A percentile compares a stretch with the other conserved stretches of the same genome.
Evolutionary conservation across 2,329 filamentous ascomycete species (phyloP).

Genomic region (Drechslerella coelobrocha): DNA sequence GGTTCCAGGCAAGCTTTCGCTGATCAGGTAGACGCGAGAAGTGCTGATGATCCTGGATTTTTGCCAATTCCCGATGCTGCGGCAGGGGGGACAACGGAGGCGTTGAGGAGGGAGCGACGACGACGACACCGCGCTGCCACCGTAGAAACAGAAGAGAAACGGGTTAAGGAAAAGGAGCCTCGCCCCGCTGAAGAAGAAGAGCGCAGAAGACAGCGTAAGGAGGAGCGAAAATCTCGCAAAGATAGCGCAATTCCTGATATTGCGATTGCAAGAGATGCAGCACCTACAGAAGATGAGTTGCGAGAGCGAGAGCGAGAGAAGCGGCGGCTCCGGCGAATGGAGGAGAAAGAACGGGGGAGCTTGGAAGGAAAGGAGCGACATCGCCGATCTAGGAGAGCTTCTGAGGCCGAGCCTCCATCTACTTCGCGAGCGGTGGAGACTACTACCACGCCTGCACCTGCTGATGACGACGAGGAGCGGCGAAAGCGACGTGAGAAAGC

Average conservation of each 20-base stretch:
- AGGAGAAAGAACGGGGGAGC: conserved; percentile 27
- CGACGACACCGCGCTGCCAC: conserved; percentile 26
- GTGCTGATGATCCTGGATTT: conserved; percentile 46
- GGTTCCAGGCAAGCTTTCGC: conserved; percentile 38
- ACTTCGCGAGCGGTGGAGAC: background rate
- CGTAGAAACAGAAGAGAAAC: conserved; percentile 22
- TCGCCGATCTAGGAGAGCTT: conserved; percentile 30
- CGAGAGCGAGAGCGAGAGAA: conserved; percentile 41
- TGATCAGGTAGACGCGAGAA: conserved; percentile 12
- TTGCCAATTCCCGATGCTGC: conserved; percentile 35
- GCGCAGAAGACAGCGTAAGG: conserved; percentile 32
- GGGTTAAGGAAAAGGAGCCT: conserved; percentile 17
- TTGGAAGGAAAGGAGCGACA: conserved; percentile 22
- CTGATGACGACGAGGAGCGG: conserved; percentile 42
- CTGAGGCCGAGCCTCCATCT: conserved; percentile 23
- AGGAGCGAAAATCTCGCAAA: conserved; percentile 32
- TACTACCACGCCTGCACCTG: conserved; percentile 4
- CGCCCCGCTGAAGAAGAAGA: conserved; percentile 42
- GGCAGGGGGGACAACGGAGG: conserved; percentile 35
- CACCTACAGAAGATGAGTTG: conserved; percentile 34
- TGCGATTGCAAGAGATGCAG: conserved; percentile 26
- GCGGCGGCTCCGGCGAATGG: conserved; percentile 25
- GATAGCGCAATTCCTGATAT: conserved; percentile 31
- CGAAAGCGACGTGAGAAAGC: conserved; percentile 39
- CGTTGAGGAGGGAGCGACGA: conserved; percentile 34